Percentiles rank a stretch among this genome's conserved stretches.
phyloP scores from a whole-genome alignment of 192 early-diverging fungal species.

The Backusella luteola region DNA sequence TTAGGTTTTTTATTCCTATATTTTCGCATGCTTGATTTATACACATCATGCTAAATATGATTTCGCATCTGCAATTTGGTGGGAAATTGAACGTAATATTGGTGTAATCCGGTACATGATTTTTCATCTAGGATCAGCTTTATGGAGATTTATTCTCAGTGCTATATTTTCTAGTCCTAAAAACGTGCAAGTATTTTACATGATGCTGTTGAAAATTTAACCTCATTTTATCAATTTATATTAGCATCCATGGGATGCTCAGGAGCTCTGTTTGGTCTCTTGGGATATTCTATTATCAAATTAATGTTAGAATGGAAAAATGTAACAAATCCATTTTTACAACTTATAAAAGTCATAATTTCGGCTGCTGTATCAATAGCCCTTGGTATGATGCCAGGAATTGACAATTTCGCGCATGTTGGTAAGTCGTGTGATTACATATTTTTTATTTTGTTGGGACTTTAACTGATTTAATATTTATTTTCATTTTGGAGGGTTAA shows the following conservation, averaged over 20 bases:
- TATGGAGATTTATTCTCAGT: too few species aligned
- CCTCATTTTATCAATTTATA: too few species aligned
- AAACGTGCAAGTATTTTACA: too few species aligned
- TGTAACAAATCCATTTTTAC: slow-evolving; percentile 60
- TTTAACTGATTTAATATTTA: background rate
- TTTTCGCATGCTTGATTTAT: too few species aligned
- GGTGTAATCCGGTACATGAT: too few species aligned
- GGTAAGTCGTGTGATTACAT: slow-evolving; percentile 21
- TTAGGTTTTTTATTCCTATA: too few species aligned
- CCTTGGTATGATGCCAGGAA: slow-evolving; percentile 70
- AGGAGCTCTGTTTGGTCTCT: slow-evolving; percentile 63
- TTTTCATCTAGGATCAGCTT: too few species aligned
- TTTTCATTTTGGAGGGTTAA: slow-evolving; percentile 10
- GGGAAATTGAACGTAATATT: too few species aligned
- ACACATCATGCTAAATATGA: too few species aligned
- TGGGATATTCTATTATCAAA: slow-evolving; percentile 77
- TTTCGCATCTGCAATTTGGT: too few species aligned
- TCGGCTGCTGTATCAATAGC: slow-evolving; percentile 64
- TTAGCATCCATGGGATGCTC: slow-evolving; percentile 78
- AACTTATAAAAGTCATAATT: slow-evolving; percentile 66
- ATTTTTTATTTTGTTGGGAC: background rate
- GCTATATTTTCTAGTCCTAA: too few species aligned
- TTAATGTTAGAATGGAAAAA: slow-evolving; percentile 76
- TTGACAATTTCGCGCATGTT: slow-evolving; percentile 85
- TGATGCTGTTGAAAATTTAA: too few species aligned